Conservation (phyloP, 2,329 filamentous ascomycete genomes). For the Westerdykella ornata region DNA sequence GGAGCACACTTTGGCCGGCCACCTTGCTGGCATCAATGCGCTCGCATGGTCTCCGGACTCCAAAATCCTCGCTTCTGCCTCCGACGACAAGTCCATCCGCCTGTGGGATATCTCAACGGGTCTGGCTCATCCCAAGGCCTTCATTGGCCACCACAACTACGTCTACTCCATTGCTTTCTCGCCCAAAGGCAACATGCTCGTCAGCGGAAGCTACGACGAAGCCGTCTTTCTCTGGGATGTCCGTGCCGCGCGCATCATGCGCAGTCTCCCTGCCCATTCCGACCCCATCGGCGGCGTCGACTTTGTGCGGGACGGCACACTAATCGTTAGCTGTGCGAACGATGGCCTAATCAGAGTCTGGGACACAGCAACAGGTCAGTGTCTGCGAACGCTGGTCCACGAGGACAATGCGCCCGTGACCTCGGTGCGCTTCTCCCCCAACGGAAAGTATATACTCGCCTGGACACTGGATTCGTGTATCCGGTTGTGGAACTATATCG, state of each 20-base stretch:
- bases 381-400: constrained; percentile 87
- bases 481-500: constrained; percentile 90
- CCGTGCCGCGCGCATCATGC: constrained; percentile 77
- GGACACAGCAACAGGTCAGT: constrained; percentile 94
- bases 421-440: constrained; percentile 85
- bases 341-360: constrained; percentile 76
- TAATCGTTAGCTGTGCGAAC: constrained; percentile 85
- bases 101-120: constrained; percentile 71
- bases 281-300: constrained; percentile 93
- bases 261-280: constrained; percentile 84
- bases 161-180: constrained; percentile 91
- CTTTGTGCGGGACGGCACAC: constrained; percentile 83
- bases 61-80: constrained; percentile 78
- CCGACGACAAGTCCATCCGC: constrained; percentile 92
- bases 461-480: constrained; percentile 87
- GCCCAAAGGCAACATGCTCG: constrained; percentile 96
- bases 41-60: constrained; percentile 93
- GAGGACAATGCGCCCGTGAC: constrained; percentile 91
- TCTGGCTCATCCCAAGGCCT: constrained; percentile 52
- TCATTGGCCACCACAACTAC: constrained; percentile 92
- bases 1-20: constrained; percentile 83
- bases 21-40: constrained; percentile 86
- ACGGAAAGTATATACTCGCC: constrained; percentile 86
- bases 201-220: constrained; percentile 92
- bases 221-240: constrained; percentile 97